A percentile compares a stretch with the other conserved stretches of the same genome.
These are phyloP conservation scores for Blastomyces percursus DNA, from an alignment of 2,329 filamentous ascomycete genomes.

Conservation along the genomic window DNA sequence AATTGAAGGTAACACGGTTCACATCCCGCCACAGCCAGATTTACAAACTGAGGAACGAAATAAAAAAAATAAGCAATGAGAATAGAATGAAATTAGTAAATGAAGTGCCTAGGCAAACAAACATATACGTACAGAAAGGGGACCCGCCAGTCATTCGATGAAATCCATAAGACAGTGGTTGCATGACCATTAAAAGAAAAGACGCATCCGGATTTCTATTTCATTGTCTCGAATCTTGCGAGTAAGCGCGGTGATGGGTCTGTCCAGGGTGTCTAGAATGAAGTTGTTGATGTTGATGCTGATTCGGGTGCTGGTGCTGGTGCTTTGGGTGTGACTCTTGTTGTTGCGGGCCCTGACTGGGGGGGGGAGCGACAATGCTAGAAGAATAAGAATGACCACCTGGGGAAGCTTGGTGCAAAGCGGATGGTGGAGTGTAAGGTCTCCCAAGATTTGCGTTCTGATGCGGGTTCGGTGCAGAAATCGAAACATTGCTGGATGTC, in stretches of 20 bases:
- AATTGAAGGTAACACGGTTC: background rate
- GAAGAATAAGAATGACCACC: slow-evolving; percentile 4
- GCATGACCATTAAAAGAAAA: background rate
- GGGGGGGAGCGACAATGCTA: slow-evolving; percentile 2
- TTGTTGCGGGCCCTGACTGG: slow-evolving; percentile 1
- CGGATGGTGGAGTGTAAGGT: slow-evolving; percentile 32
- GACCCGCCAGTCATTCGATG: background rate
- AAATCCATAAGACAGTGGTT: background rate
- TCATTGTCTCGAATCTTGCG: slow-evolving; percentile 8
- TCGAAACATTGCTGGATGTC: slow-evolving; percentile 14
- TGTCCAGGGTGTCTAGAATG: slow-evolving; percentile 8
- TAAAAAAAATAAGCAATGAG: background rate
- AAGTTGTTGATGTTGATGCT: slow-evolving; percentile 4
- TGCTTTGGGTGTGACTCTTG: slow-evolving; percentile 3
- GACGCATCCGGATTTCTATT: no score
- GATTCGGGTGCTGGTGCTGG: slow-evolving; percentile 5
- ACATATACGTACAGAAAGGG: background rate
- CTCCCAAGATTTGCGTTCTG: slow-evolving; percentile 19
- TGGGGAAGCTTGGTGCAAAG: slow-evolving; percentile 21
- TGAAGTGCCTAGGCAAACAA: background rate
- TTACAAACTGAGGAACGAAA: background rate
- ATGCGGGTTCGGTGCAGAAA: background rate
- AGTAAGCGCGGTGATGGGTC: slow-evolving; percentile 7
- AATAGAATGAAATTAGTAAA: background rate
- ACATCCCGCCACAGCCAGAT: background rate